Evolutionary conservation across 371 early-diverging fungal genomes (phyloP).

Genomic region (Mortierella sp.): DNA sequence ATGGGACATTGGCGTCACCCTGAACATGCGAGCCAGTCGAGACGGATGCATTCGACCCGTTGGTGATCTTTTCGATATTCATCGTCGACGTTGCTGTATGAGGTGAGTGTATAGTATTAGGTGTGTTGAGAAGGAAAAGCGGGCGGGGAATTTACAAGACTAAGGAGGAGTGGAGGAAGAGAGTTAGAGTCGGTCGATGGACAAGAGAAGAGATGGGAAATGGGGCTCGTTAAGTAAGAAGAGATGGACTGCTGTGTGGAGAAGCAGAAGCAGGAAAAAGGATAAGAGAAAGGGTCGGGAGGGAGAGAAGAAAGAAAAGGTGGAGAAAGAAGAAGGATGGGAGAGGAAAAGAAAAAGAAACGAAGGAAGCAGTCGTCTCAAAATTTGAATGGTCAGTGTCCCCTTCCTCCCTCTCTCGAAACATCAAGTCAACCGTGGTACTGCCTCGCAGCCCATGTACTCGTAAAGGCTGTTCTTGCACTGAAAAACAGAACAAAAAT

Average conservation of each 20-base stretch:
- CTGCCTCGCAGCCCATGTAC: background rate
- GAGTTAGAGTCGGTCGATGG: background rate
- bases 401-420: background rate
- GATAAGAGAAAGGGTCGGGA: conserved; percentile 22
- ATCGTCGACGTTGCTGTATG: conserved; percentile 9
- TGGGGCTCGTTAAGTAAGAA: background rate
- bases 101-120: background rate
- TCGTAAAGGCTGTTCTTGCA: background rate
- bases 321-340: background rate
- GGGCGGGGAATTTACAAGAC: background rate
- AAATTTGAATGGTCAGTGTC: background rate
- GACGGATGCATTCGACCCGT: conserved; percentile 18
- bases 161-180: background rate
- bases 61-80: conserved; percentile 35
- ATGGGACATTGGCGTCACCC: conserved; percentile 30
- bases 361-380: background rate
- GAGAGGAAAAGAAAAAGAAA: background rate
- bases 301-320: conserved; percentile 3
- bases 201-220: background rate
- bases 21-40: background rate
- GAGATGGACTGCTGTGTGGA: background rate
- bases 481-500: background rate
- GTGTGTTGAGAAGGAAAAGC: background rate
- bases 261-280: background rate
- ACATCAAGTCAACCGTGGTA: background rate